Evolutionary conservation across 495 filamentous ascomycete species (phyloP).

Genomic region (Symbiotaphrina buchneri): DNA sequence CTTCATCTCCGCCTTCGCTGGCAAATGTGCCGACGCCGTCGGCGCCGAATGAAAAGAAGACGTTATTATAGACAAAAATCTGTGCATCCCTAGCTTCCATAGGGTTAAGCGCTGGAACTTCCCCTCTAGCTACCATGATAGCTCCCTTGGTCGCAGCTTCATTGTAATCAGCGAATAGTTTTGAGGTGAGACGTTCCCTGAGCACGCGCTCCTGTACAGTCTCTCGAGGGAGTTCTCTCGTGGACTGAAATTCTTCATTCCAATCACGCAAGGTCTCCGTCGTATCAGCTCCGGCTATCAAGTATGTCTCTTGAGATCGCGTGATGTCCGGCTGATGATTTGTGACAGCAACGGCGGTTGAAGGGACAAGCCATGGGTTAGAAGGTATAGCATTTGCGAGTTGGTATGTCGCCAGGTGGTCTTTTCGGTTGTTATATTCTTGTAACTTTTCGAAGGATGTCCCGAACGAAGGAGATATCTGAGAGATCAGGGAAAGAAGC

Average conservation of each 20-base stretch:
- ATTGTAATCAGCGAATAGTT: constrained; percentile 93
- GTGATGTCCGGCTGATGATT: constrained; percentile 66
- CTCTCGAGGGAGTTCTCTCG: constrained; percentile 77
- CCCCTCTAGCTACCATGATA: constrained; percentile 79
- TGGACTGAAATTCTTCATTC: constrained; percentile 98
- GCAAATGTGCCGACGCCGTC: constrained; percentile 96
- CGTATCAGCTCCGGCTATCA: constrained; percentile 76
- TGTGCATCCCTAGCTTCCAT: constrained; percentile 84
- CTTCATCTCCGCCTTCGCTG: constrained; percentile 90
- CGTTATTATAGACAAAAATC: constrained; percentile 98
- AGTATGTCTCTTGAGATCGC: constrained; percentile 77
- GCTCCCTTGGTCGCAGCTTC: constrained; percentile 87
- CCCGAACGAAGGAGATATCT: constrained; percentile 66
- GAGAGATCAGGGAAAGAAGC: constrained; percentile 52
- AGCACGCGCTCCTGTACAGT: constrained; percentile 91
- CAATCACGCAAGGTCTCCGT: constrained; percentile 88
- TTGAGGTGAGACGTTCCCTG: constrained; percentile 77
- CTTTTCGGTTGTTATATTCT: constrained; percentile 58
- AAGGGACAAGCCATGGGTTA: constrained; percentile 76
- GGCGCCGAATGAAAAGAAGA: constrained; percentile 96
- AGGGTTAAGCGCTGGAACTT: constrained; percentile 90
- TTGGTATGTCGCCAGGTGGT: constrained; percentile 81
- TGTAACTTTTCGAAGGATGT: constrained; percentile 50
- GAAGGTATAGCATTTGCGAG: constrained; percentile 83
- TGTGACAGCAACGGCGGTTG: constrained; percentile 32